Conservation (phyloP, 1,284 basidiomycete genomes). For the Sporisorium reilianum region DNA sequence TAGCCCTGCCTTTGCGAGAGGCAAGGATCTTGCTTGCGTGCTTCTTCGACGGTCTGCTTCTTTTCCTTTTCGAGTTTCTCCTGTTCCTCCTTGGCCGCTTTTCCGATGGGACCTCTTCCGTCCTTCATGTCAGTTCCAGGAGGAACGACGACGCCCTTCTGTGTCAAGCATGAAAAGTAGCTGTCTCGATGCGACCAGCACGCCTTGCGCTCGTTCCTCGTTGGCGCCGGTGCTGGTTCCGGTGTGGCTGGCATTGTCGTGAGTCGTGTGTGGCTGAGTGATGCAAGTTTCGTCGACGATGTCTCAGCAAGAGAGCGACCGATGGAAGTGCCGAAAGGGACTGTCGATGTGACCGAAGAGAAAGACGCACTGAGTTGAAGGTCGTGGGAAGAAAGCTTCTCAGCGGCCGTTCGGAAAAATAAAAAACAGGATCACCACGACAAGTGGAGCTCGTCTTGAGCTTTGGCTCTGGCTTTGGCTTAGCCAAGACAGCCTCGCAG, state of each 20-base stretch:
- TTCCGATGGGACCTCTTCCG: slow-evolving; percentile 55
- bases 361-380: background rate
- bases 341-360: background rate
- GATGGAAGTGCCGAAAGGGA: background rate
- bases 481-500: slow-evolving; percentile 12
- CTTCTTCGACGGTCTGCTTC: slow-evolving; percentile 32
- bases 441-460: background rate
- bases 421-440: background rate
- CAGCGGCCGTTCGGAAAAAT: background rate
- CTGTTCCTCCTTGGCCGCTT: slow-evolving; percentile 51
- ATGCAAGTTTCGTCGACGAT: no score
- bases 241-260: slow-evolving; percentile 29
- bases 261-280: background rate
- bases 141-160: slow-evolving; percentile 55
- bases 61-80: slow-evolving; percentile 42
- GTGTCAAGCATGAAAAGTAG: slow-evolving; percentile 64
- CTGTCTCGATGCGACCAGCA: slow-evolving; percentile 66
- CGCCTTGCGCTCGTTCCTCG: slow-evolving; percentile 58
- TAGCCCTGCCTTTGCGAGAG: slow-evolving; percentile 49
- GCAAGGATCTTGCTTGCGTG: slow-evolving; percentile 62
- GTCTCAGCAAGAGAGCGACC: background rate
- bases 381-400: background rate
- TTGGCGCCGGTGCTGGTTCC: slow-evolving; percentile 52
- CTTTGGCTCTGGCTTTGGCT: slow-evolving; percentile 13
- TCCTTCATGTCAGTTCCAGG: slow-evolving; percentile 67